Evolutionary conservation across 2,329 filamentous ascomycete species (phyloP), one percentile per base, ranked within the genome.

Genomic region (Epicoccum sorghinum): DNA sequence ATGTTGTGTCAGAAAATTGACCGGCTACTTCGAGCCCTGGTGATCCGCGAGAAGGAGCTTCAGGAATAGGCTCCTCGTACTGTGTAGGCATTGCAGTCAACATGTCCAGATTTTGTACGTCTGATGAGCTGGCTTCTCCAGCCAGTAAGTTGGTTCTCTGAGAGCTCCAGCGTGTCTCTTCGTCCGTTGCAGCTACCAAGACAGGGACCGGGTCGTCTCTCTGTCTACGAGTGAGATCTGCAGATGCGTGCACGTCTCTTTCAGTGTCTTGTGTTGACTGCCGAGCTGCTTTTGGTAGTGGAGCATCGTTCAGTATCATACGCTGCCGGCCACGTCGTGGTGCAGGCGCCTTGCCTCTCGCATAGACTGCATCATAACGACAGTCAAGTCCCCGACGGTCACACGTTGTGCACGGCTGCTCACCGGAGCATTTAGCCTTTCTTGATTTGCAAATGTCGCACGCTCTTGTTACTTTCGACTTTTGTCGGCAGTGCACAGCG

Each of bases 1-100:
- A 78, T 4, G 82, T 80, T 12, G 80, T 79, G 8, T 83, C 83
- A n/a, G 83, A 75, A 57, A 83, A 82, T 46, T 85, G 81, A 1
- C 81, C 82, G 58, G 82, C 78, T 9, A 83, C 78, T 55, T 83
- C 81, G 1, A 80, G 75, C 43, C 78, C 80, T 1, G 78, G 81
- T 1, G 80, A 83, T 7, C 44, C 62, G 3, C 64, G 60, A 12
- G 68, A 69, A 2, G 62, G 61, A 7, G 56, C 47, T 3, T 66
- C 62, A 13, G 44, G 36, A 2, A 49, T 38, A 13, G 35, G 4
- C 7, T 44, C 44, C 3, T 48, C 45, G 10, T 42, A 37, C 10
- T 27, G 42, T 14, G 42, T 52, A 13, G 49, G 37, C 49, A 52
- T 52, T 13, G 37, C 25, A 4, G 43, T 37, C 12, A 47, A 27